These are phyloP conservation scores for Lasiosphaeris hirsuta DNA, from an alignment of 495 filamentous ascomycete species.

Conservation along the genomic window DNA sequence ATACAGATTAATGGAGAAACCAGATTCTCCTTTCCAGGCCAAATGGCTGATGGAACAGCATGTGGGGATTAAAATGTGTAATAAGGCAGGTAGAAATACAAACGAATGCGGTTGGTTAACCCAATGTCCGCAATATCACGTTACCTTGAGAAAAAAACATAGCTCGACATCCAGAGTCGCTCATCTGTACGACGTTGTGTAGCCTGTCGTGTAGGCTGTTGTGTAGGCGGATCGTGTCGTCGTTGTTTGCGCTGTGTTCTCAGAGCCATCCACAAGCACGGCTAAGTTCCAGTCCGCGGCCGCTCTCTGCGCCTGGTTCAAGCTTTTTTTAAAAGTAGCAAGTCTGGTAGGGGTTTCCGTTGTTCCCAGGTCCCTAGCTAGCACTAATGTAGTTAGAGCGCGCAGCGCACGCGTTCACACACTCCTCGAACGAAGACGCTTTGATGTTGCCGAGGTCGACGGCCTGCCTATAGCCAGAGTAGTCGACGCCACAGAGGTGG, in stretches of 20 bases:
- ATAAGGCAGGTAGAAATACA: too few relatives aligned
- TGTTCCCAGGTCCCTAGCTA: conserved; percentile 16
- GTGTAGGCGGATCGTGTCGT: not conserved
- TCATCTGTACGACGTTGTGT: too few relatives aligned
- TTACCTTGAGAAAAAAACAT: too few relatives aligned
- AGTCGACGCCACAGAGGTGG: conserved; percentile 23
- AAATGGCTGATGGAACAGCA: too few relatives aligned
- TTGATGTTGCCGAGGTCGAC: conserved; percentile 10
- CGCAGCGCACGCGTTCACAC: conserved; percentile 17
- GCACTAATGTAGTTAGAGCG: conserved; percentile 15
- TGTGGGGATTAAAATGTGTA: too few relatives aligned
- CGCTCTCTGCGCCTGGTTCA: conserved; percentile 18
- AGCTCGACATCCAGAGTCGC: too few relatives aligned
- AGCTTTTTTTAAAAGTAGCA: conserved; percentile 26
- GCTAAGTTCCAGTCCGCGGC: conserved; percentile 18
- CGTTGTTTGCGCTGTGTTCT: not conserved
- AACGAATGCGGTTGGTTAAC: too few relatives aligned
- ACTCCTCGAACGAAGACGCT: conserved; percentile 18
- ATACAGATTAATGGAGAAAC: too few relatives aligned
- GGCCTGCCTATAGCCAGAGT: conserved; percentile 15
- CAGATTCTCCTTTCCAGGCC: too few relatives aligned
- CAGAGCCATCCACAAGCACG: conserved; percentile 6
- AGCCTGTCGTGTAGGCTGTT: too few relatives aligned
- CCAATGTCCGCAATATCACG: too few relatives aligned
- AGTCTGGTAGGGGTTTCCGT: conserved; percentile 2